Base-by-base conservation (phyloP, 768 basidiomycete genomes). In the Podaxis pistillaris region DNA sequence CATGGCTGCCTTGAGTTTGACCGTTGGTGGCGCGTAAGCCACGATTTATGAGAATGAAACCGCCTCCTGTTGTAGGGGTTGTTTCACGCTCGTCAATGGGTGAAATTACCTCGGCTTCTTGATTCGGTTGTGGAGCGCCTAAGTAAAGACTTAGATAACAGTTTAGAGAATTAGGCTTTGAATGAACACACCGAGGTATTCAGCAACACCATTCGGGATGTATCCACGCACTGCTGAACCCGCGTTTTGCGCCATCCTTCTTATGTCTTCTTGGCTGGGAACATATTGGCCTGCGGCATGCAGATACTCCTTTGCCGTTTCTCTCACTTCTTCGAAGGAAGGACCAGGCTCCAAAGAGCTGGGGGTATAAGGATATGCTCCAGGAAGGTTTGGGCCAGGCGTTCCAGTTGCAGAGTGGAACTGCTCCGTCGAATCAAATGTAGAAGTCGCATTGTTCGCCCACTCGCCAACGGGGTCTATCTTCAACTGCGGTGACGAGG, bases 41-140 rank as follows among this genome's bases (percentile, higher is more conserved):
- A 38, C 61, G 54, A 50, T 62, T 62, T 13, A 62, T 56, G 61
- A 62, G 54, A 2, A 62, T 46, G 30, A 62, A 62, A 6, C 54
- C 22, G 3, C 36, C 61, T 15, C 36, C 54, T n/a, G 61, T 24
- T 12, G 41, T 47, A 12, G 61, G 61, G 6, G 61, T 56, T 15
- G 61, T 62, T 41, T 62, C 61, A 13, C 47, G 49, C 36, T 62
- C 61, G 2, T 62, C 61, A 9, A 62, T 50, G n/a, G 61, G 61
- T 2, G 61, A 62, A 36, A 30, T 30, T 2, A 19, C 24, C 3
- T 30, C 37, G 36, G 61, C 44, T 40, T 62, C 54, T 22, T 62
- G 61, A 2, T 36, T 28, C 9, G 52, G 40, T 13, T 22, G n/a
- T 7, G 52, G 30, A 12, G 55, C 47, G n/a, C 61, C 60, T 62